phyloP scores from a whole-genome alignment of 192 early-diverging fungal genomes.

The Linderina pennispora region DNA sequence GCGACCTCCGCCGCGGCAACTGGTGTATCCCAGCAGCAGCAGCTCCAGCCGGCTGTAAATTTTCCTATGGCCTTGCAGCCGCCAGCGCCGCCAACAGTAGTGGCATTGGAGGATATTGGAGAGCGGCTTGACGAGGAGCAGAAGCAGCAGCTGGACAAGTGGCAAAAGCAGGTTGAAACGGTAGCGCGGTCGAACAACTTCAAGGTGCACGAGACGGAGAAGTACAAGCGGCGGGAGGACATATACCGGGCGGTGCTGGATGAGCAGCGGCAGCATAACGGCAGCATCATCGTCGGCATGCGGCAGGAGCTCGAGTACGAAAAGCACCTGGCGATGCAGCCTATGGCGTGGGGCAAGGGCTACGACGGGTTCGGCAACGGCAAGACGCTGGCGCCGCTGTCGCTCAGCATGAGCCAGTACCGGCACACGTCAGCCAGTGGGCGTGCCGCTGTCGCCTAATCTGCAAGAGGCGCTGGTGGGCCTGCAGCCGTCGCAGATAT shows the following conservation, averaged over 20 bases:
- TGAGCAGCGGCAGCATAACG: slow-evolving; percentile 28
- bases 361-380: slow-evolving; percentile 59
- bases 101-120: slow-evolving; percentile 24
- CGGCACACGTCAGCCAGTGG: background rate
- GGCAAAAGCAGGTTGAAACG: slow-evolving; percentile 17
- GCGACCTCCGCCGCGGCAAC: background rate
- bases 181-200: slow-evolving; percentile 26
- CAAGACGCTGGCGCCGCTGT: slow-evolving; percentile 29
- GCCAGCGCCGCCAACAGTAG: slow-evolving; percentile 35
- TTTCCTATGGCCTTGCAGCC: slow-evolving; percentile 34
- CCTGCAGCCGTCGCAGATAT: slow-evolving; percentile 1
- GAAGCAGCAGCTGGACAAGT: slow-evolving; percentile 20
- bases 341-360: slow-evolving; percentile 47
- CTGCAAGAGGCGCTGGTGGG: slow-evolving; percentile 20
- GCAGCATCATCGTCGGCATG: slow-evolving; percentile 3
- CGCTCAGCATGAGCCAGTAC: slow-evolving; percentile 22
- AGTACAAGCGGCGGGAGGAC: slow-evolving; percentile 32
- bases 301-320: slow-evolving; percentile 28
- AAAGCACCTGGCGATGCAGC: slow-evolving; percentile 6
- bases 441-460: slow-evolving; percentile 7
- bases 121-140: slow-evolving; percentile 26
- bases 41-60: slow-evolving; percentile 27
- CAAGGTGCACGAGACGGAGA: slow-evolving; percentile 19
- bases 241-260: slow-evolving; percentile 24
- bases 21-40: background rate